Evolutionary conservation across 2,329 filamentous ascomycete species (phyloP).

Genomic region (Pseudogymnoascus verrucosus): DNA sequence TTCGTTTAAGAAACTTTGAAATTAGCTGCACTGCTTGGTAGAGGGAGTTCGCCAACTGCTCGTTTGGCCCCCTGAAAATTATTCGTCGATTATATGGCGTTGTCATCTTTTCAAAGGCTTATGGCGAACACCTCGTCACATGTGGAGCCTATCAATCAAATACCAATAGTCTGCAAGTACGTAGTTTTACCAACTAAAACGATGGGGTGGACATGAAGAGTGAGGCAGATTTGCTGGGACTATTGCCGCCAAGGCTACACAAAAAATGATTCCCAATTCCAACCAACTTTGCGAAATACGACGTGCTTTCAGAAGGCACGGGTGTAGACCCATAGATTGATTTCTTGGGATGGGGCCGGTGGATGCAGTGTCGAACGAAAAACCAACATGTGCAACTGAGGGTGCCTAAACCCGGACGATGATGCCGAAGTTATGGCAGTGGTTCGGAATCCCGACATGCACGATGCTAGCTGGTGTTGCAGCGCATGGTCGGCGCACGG

Average conservation of each 20-base stretch:
- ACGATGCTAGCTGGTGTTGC: not conserved
- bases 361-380: not conserved
- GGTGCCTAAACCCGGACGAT: not conserved
- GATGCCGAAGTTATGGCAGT: not conserved
- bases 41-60: not conserved
- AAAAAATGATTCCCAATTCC: not conserved
- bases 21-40: not conserved
- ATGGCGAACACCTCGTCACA: not conserved
- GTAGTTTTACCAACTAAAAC: not conserved
- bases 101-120: not conserved
- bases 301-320: not conserved
- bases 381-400: not conserved
- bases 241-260: not conserved
- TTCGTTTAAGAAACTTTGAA: not conserved
- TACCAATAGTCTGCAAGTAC: not conserved
- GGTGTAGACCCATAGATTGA: not conserved
- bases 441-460: not conserved
- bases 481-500: not conserved
- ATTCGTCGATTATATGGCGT: not conserved
- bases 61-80: not conserved
- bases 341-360: not conserved
- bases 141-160: not conserved
- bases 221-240: not conserved
- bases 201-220: not conserved
- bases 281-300: too few relatives aligned